Evolutionary conservation across 768 basidiomycete species (phyloP).

Genomic region (Tremella yokohamensis): DNA sequence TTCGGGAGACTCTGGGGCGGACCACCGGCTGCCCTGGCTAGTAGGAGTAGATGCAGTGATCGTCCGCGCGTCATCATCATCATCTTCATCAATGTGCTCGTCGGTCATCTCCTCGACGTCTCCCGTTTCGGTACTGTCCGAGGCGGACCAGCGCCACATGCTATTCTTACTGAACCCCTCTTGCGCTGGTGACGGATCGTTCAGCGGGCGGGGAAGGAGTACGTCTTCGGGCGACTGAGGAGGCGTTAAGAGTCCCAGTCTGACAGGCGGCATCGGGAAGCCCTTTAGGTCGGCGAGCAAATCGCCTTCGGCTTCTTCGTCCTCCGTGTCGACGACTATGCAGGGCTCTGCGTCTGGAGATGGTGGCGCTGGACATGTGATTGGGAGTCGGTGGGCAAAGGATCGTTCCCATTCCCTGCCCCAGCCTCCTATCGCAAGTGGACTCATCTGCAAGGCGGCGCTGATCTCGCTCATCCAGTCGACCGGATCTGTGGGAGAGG

Average conservation of each 20-base stretch:
- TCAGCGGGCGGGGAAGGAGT: too few relatives aligned
- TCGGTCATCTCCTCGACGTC: too few relatives aligned
- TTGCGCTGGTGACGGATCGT: too few relatives aligned
- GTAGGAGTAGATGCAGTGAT: constrained; percentile 2
- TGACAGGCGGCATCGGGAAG: neutral
- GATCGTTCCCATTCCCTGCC: constrained; percentile 15
- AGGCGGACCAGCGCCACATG: constrained; percentile 2
- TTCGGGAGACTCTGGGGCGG: neutral
- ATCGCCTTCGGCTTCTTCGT: neutral
- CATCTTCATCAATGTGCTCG: neutral
- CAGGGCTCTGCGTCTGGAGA: neutral
- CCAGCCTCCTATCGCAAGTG: constrained; percentile 17
- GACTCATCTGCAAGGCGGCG: constrained; percentile 4
- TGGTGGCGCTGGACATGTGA: neutral
- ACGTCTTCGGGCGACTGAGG: too few relatives aligned
- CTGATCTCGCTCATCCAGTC: too few relatives aligned
- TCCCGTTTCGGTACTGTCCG: neutral
- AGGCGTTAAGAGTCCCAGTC: neutral
- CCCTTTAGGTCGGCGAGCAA: too few relatives aligned
- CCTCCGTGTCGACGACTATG: neutral
- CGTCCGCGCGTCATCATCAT: neutral
- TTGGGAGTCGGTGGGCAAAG: constrained; percentile 1
- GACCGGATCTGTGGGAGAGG: too few relatives aligned
- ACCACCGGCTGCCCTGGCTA: constrained; percentile 1
- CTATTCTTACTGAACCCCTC: neutral